Evolutionary conservation across 768 basidiomycete species (phyloP), one percentile per base, ranked within the genome.

Genomic region (Pholiota molesta): DNA sequence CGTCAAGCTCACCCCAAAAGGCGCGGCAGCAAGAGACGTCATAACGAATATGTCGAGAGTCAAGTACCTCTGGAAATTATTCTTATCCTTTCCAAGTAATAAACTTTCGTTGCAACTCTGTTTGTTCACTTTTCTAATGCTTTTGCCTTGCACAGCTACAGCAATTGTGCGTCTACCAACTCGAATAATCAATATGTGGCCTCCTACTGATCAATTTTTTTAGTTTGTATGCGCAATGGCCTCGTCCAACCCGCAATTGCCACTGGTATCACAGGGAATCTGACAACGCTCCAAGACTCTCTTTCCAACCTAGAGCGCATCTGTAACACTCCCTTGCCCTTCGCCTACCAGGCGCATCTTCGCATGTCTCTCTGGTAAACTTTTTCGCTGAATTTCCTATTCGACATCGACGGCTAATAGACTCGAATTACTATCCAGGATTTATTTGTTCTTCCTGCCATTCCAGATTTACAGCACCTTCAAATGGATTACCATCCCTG

Each of bases 301-400:
- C 71, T 86, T 29, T 75, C 81, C 23, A 85, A 87, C 65, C 75
- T 90, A 23, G 87, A 90, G 60, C 80, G 87, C 31, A 85, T 90
- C 62, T 81, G 80, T 66, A 86, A 83, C 62, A 88, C 87, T 6
- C 88, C 87, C 10, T 72, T 90, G 60, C 87, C 87, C 2, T 90
- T 89, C 66, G 87, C 88, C 13, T 89, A 90, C 69, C 88, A 90
- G 71, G 86, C 84, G 19, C 87, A 88, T 68, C 75, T 89, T 52
- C 78, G 87, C 56, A 83, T 88, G 76, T 86, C 86, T 4, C 74
- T 86, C 10, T 89, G 88, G 86, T 84, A 67, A 31, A 64, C 72
- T 78, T 71, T 83, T 55, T 64, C 81, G 26, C 26, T 57, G 82
- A 3, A 6, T 17, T 21, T 9, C 29, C 81, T 2, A 64, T 83